A percentile compares a stretch with the other conserved stretches of the same genome.
Conservation (phyloP, 2,329 filamentous ascomycete genomes). For the Arachnomyces sp. region DNA sequence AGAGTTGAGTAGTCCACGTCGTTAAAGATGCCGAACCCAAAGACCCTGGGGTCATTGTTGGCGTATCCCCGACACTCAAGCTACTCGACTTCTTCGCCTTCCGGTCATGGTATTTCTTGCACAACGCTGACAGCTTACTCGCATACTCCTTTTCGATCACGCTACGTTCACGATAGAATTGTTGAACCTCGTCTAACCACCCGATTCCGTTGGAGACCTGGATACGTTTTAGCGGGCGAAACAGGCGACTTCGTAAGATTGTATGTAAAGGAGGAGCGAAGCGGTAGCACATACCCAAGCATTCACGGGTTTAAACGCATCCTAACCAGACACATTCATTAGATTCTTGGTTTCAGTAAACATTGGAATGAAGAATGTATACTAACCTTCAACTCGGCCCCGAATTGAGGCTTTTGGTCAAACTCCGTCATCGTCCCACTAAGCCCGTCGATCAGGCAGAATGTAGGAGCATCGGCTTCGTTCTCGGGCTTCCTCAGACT, state of each 20-base stretch:
- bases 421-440: conserved; percentile 63
- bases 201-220: conserved; percentile 74
- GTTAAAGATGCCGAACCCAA: conserved; percentile 94
- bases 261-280: not conserved
- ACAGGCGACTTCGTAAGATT: not conserved
- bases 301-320: conserved; percentile 94
- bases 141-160: conserved; percentile 96
- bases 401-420: conserved; percentile 78
- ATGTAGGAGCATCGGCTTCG: not conserved
- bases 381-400: conserved; percentile 82
- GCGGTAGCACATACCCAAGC: conserved; percentile 57
- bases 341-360: not conserved
- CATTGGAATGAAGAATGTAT: conserved; percentile 4
- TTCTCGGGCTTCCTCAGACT: not conserved
- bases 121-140: conserved; percentile 74
- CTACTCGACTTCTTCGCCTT: conserved; percentile 83
- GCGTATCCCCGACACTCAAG: conserved; percentile 88
- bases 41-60: conserved; percentile 86
- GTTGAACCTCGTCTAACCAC: conserved; percentile 95
- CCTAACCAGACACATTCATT: conserved; percentile 46
- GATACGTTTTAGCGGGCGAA: conserved; percentile 1
- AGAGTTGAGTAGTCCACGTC: conserved; percentile 92
- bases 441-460: conserved; percentile 1
- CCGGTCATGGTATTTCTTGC: conserved; percentile 96
- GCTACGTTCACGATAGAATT: conserved; percentile 93